Base-by-base conservation (phyloP, 108 stramenopile genomes). In the Skeletonema grethae region DNA sequence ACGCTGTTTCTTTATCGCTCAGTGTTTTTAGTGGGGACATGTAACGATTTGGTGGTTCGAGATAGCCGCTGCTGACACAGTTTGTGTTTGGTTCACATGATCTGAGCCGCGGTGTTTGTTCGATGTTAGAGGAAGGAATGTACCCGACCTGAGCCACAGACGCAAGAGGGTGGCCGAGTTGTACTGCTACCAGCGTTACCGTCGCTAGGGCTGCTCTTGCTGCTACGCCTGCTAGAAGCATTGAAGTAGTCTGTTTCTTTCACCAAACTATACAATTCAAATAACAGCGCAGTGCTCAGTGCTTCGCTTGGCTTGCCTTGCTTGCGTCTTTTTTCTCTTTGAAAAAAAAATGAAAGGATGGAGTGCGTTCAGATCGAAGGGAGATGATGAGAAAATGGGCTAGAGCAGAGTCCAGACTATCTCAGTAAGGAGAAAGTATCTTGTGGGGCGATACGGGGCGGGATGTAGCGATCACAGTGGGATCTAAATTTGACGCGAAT, bases 11-110 rank as follows among this genome's bases (percentile, higher is more conserved):
- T 25, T 35, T 45, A 38, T 73, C 72, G 22, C 57, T 78, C 13
- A 78, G 46, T 6, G 67, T 46, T 30, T 57, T 56, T 18, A 73
- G 29, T 31, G 77, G 77, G 16, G 66, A 60, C 22, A 77, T 66
- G 65, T 78, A 78, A 7, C 77, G 46, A 58, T 78, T 78, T 30
- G 77, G 77, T 24, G 72, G 77, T 66, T 78, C 77, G 1, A 28
- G 10, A 59, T 78, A 78, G 65, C 55, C 67, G 11, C 66, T 68
- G 16, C 41, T 39, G 28, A 77, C 71, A 11, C 76, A 77, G 32
- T 77, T 77, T 2, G 30, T 75, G 60, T 61, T 61, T 25, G 64
- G 56, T 16, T 65, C 11, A 48, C 64, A 65, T 53, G 50, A 20
- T 53, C 2, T 53, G 50, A 53, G 50, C 18, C 50, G 20, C 8